phyloP scores from a whole-genome alignment of 208 protist species.

The Strigomonas culicis region DNA sequence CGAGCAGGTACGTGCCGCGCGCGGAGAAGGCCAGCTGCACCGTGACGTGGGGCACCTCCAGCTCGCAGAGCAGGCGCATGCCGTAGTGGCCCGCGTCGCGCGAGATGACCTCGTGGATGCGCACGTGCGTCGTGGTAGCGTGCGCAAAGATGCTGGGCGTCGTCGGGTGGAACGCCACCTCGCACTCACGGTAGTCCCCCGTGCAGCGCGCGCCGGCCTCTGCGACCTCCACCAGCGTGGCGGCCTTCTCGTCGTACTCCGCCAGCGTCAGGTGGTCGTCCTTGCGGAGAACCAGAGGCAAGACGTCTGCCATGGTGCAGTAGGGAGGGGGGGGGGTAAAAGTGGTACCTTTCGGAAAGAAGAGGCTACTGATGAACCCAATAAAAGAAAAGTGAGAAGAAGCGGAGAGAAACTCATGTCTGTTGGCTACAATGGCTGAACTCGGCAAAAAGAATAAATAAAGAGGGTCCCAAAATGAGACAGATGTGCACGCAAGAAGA shows the following conservation, averaged over 20 bases:
- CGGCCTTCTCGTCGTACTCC: slow-evolving; percentile 57
- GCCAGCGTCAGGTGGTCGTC: slow-evolving; percentile 62
- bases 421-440: slow-evolving; percentile 1
- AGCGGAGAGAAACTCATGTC: not conserved
- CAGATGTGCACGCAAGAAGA: too few species aligned
- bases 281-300: slow-evolving; percentile 76
- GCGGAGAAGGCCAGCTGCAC: slow-evolving; percentile 68
- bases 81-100: slow-evolving; percentile 18
- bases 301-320: not conserved
- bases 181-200: slow-evolving; percentile 83
- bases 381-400: slow-evolving; percentile 1
- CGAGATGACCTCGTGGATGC: slow-evolving; percentile 49
- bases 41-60: slow-evolving; percentile 56
- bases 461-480: not conserved
- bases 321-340: not conserved
- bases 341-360: not conserved
- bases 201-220: slow-evolving; percentile 24
- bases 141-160: slow-evolving; percentile 61
- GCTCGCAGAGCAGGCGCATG: slow-evolving; percentile 48
- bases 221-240: slow-evolving; percentile 43
- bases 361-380: not conserved
- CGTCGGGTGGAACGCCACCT: slow-evolving; percentile 65
- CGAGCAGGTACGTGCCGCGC: slow-evolving; percentile 58
- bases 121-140: slow-evolving; percentile 66
- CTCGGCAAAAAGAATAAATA: not conserved